Base-by-base conservation (phyloP, 176 grass and related monocot genomes). In the Oryza rufipogon region DNA sequence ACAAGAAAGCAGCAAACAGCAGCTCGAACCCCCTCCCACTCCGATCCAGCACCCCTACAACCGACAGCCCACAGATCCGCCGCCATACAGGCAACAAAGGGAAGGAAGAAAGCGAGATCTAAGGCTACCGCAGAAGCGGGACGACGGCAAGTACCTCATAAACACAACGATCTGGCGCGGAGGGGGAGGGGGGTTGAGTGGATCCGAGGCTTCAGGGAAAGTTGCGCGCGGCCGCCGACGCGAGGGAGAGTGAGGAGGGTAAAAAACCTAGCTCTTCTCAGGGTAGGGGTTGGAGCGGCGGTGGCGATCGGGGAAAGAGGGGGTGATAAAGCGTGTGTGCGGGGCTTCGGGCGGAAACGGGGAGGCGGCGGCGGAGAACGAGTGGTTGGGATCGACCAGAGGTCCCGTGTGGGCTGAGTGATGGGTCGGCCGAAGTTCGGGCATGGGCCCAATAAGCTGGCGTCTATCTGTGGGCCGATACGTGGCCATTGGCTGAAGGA, bases 141-240 rank as follows among this genome's bases (percentile, higher is more conserved):
- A 44, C 28, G 19, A 7, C 34, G 25, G 77, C 58, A 9, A 45
- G 69, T 86, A 90, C 88, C 83, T 90, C 88, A 90, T 90, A 90
- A 90, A 90, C 88, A 90, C 88, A 90, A 88, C 32, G 88, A 90
- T 82, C 83, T 86, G 79, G 74, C 34, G n/a, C 34, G 34, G 66
- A 85, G 56, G 34, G 58, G 58, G 19, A 6, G 4, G 41, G 41
- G 25, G 22, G 32, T 38, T 17, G 45, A 75, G 23, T 65, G 10
- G 72, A 44, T 65, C 12, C 42, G 54, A 20, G 0, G 44, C 47
- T 51, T 64, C 48, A 20, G 13, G 32, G 34, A 33, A 2, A 11
- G 66, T 58, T 34, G n/a, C 19, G 72, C 51, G 66, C 78, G 14
- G 58, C 73, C 58, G 88, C 78, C 83, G 42, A 61, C 42, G 56